Percentiles rank a stretch among this genome's conserved stretches.
phyloP scores from a whole-genome alignment of 2,329 filamentous ascomycete species.

The Nemania sp. region DNA sequence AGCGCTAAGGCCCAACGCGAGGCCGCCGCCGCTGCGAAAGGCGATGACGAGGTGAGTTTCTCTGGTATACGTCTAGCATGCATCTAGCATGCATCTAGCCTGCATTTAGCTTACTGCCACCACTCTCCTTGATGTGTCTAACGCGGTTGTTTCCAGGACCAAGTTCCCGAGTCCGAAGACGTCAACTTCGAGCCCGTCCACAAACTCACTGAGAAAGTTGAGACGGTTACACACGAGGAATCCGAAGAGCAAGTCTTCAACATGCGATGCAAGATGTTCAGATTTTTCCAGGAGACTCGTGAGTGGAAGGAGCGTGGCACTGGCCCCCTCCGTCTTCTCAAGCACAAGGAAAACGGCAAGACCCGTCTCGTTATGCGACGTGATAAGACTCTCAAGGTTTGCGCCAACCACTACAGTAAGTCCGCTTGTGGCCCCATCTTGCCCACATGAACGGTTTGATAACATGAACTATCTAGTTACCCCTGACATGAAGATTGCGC shows the following conservation, averaged over 20 bases:
- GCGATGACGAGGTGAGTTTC: slow-evolving; percentile 63
- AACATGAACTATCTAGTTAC: slow-evolving; percentile 71
- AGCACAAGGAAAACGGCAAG: slow-evolving; percentile 99
- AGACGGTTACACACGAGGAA: slow-evolving; percentile 98
- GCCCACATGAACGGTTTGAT: slow-evolving; percentile 26
- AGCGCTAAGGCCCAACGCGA: slow-evolving; percentile 84
- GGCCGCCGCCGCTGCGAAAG: slow-evolving; percentile 68
- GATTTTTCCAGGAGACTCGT: slow-evolving; percentile 89
- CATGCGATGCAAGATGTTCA: slow-evolving; percentile 99
- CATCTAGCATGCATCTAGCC: neutral
- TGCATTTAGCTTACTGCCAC: too few relatives aligned
- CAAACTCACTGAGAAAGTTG: slow-evolving; percentile 95
- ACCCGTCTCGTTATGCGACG: slow-evolving; percentile 97
- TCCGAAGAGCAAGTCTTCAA: slow-evolving; percentile 97
- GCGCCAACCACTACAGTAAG: slow-evolving; percentile 99
- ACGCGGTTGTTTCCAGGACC: slow-evolving; percentile 57
- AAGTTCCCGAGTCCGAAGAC: slow-evolving; percentile 87
- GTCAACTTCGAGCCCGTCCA: slow-evolving; percentile 98
- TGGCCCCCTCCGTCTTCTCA: slow-evolving; percentile 93
- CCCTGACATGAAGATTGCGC: slow-evolving; percentile 98
- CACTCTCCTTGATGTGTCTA: too few relatives aligned
- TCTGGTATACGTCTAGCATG: neutral
- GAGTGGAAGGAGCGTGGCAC: slow-evolving; percentile 99
- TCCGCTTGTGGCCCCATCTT: slow-evolving; percentile 38
- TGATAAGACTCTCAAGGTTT: slow-evolving; percentile 99